phyloP scores from a whole-genome alignment of 179 eudicot species.

The Drosera spatulata region DNA sequence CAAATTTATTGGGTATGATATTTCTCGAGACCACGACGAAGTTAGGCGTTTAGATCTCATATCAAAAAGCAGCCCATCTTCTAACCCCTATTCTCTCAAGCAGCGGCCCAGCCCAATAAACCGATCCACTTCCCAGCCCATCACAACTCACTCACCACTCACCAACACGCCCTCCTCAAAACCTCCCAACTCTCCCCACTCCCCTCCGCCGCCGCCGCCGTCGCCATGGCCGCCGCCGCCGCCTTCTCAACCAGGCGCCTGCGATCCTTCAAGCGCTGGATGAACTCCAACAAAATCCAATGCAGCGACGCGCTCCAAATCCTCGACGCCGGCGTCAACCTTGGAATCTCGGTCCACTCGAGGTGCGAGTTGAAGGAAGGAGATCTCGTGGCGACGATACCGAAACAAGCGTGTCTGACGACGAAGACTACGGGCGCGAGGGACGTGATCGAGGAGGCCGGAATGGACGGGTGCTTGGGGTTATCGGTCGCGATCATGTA shows the following conservation, averaged over 20 bases:
- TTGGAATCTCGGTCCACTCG: constrained; percentile 35
- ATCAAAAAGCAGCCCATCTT: too few species aligned
- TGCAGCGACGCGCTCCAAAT: constrained; percentile 56
- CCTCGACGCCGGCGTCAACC: constrained; percentile 11
- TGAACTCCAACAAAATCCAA: constrained; percentile 33
- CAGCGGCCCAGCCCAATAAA: too few species aligned
- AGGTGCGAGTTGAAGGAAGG: constrained; percentile 46
- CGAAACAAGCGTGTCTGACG: constrained; percentile 64
- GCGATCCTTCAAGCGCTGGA: constrained; percentile 85
- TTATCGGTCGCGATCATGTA: constrained; percentile 76
- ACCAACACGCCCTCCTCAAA: too few species aligned
- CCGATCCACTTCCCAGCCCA: too few species aligned
- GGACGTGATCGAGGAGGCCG: constrained; percentile 38
- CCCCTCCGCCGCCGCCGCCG: too few species aligned
- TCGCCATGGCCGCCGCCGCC: too few species aligned
- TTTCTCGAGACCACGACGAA: too few species aligned
- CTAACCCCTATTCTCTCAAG: too few species aligned
- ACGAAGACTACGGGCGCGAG: constrained; percentile 49
- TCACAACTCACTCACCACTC: too few species aligned
- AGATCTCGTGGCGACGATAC: constrained; percentile 68
- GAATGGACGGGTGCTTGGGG: constrained; percentile 46
- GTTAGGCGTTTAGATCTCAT: too few species aligned
- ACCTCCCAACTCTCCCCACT: too few species aligned
- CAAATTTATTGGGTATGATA: too few species aligned
- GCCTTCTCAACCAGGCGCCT: constrained; percentile 26